Evolutionary conservation across 1,284 basidiomycete genomes (phyloP).

Genomic region (Rhodotorula mucilaginosa): DNA sequence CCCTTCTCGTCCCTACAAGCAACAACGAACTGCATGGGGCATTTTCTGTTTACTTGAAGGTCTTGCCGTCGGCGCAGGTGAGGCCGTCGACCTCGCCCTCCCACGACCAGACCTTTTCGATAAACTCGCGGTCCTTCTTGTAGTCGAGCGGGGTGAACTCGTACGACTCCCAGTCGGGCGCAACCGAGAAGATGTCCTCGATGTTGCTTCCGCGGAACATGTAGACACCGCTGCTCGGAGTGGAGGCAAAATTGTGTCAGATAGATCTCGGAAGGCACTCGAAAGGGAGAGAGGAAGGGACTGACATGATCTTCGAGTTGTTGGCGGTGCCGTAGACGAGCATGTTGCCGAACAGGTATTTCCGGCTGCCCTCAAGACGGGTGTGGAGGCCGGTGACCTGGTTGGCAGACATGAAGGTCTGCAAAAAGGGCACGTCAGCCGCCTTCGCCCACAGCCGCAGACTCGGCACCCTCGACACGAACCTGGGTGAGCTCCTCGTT

Average conservation of each 20-base stretch:
- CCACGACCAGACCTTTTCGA: conserved; percentile 86
- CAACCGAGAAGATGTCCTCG: conserved; percentile 66
- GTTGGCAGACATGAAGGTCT: conserved; percentile 78
- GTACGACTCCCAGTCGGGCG: conserved; percentile 94
- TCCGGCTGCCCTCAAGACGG: conserved; percentile 71
- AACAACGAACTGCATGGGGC: too few species aligned
- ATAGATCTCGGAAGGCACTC: too few species aligned
- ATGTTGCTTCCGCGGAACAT: conserved; percentile 72
- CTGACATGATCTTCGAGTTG: conserved; percentile 62
- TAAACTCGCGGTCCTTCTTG: conserved; percentile 75
- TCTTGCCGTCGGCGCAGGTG: conserved; percentile 72
- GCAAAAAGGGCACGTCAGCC: background rate
- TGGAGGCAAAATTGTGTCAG: background rate
- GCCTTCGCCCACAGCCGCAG: background rate
- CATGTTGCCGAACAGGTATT: conserved; percentile 69
- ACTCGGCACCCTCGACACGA: background rate
- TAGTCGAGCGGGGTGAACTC: conserved; percentile 64
- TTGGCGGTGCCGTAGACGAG: conserved; percentile 76
- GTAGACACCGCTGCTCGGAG: conserved; percentile 60
- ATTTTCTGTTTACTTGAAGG: too few species aligned
- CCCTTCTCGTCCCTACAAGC: too few species aligned
- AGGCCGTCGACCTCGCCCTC: conserved; percentile 67
- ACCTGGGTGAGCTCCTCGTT: conserved; percentile 82
- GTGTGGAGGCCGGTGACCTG: conserved; percentile 83
- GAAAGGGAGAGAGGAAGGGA: background rate